These are phyloP conservation scores for Staphylotrichum tortipilum DNA, from an alignment of 495 filamentous ascomycete genomes.

Conservation along the genomic window DNA sequence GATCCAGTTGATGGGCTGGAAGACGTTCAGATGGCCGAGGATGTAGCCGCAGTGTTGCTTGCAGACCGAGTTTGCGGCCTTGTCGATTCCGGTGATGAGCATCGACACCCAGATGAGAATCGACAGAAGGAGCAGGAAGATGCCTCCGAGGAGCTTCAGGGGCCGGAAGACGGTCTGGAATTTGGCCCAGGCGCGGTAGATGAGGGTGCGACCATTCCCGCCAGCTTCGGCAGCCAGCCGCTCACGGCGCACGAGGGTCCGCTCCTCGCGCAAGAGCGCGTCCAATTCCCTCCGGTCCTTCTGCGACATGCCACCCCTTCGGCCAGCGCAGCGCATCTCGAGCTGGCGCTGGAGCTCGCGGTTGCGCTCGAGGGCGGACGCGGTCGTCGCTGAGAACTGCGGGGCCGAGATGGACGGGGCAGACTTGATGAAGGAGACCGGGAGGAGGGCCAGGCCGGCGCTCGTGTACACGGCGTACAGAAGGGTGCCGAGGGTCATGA, in stretches of 20 bases:
- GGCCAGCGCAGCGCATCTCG: conserved; percentile 74
- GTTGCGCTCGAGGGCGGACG: conserved; percentile 72
- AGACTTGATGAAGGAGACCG: conserved; percentile 82
- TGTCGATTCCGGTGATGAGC: conserved; percentile 93
- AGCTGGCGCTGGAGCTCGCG: conserved; percentile 85
- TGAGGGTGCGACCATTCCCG: conserved; percentile 60
- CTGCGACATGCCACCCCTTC: conserved; percentile 60
- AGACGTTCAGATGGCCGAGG: conserved; percentile 80
- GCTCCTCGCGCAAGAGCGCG: conserved; percentile 75
- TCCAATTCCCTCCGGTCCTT: conserved; percentile 88
- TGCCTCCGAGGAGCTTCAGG: conserved; percentile 75
- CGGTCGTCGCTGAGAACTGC: conserved; percentile 62
- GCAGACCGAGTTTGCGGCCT: conserved; percentile 89
- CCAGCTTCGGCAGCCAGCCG: conserved; percentile 72
- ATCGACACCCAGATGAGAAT: conserved; percentile 79
- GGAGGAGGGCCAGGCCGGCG: conserved; percentile 78
- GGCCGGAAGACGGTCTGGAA: conserved; percentile 68
- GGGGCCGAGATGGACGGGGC: conserved; percentile 74
- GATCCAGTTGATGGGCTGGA: conserved; percentile 90
- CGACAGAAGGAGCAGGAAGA: conserved; percentile 61
- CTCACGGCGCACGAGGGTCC: conserved; percentile 83
- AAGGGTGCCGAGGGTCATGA: conserved; percentile 75
- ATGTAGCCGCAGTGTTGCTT: conserved; percentile 87
- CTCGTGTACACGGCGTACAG: conserved; percentile 86
- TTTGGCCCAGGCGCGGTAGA: conserved; percentile 68